phyloP scores from a whole-genome alignment of 106 monocot species.

The Platanthera zijinensis region DNA sequence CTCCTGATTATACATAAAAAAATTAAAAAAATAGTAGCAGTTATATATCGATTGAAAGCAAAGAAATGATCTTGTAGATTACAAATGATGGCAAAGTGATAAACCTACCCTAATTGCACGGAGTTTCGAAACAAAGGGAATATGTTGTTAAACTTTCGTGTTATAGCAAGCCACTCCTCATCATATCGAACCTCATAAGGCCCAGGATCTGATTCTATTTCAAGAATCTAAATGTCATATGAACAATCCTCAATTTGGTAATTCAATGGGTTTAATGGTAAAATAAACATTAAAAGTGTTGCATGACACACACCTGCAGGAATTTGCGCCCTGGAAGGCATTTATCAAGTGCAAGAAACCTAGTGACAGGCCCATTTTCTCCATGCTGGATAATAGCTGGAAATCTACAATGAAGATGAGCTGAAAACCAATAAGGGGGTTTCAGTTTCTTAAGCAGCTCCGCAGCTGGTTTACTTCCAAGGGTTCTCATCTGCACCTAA shows the following conservation, averaged over 20 bases:
- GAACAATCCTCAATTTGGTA: background rate
- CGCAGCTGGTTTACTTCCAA: conserved; percentile 82
- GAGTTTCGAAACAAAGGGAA: conserved; percentile 53
- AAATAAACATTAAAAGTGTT: background rate
- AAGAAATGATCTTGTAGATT: background rate
- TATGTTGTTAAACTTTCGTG: conserved; percentile 48
- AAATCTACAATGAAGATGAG: conserved; percentile 95
- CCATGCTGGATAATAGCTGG: conserved; percentile 78
- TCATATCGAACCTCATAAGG: conserved; percentile 79
- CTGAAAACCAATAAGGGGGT: conserved; percentile 85
- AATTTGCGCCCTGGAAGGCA: conserved; percentile 68
- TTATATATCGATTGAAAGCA: background rate
- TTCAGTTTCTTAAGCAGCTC: conserved; percentile 57
- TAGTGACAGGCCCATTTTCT: conserved; percentile 69
- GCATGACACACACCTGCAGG: conserved; percentile 49
- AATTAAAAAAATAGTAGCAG: background rate
- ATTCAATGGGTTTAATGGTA: background rate
- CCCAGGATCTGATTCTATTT: conserved; percentile 73
- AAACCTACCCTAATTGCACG: conserved; percentile 19
- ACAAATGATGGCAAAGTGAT: background rate
- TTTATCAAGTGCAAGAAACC: conserved; percentile 97
- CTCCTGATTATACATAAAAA: conserved; percentile 22
- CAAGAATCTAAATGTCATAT: conserved; percentile 49
- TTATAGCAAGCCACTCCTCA: conserved; percentile 96
- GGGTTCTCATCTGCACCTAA: conserved; percentile 62